Conservation (phyloP, 2,329 filamentous ascomycete genomes). For the Xylaria sp. region DNA sequence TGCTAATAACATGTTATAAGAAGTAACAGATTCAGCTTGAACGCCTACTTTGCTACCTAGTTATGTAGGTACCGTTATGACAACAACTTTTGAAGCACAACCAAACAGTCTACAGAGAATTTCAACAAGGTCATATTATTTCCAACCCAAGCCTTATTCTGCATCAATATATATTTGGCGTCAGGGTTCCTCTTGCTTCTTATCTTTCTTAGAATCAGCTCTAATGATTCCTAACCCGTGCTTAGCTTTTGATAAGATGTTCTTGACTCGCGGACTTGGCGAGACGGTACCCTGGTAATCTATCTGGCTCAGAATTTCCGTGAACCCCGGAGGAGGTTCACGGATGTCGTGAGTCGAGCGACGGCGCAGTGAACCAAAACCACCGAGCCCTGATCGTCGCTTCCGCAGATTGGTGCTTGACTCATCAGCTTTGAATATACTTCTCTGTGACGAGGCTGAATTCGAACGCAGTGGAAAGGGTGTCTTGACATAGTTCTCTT, state of each 20-base stretch:
- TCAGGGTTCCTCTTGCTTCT: conserved; percentile 40
- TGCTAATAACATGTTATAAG: not conserved
- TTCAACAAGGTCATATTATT: not conserved
- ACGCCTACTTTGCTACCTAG: not conserved
- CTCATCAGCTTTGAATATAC: conserved; percentile 19
- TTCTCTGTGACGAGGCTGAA: conserved; percentile 28
- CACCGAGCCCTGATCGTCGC: conserved; percentile 34
- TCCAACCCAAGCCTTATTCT: not conserved
- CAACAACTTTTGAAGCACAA: not conserved
- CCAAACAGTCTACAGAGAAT: not conserved
- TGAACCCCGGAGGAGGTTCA: conserved; percentile 28
- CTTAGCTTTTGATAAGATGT: conserved; percentile 43
- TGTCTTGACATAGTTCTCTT: conserved; percentile 41
- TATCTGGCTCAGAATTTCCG: conserved; percentile 31
- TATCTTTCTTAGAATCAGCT: conserved; percentile 43
- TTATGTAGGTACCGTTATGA: not conserved
- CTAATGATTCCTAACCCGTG: conserved; percentile 39
- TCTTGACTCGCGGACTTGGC: conserved; percentile 40
- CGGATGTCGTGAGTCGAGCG: conserved; percentile 23
- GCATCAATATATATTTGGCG: conserved; percentile 37
- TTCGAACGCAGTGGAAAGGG: conserved; percentile 37
- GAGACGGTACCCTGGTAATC: conserved; percentile 29
- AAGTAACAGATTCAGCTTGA: not conserved
- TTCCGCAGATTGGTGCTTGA: conserved; percentile 33
- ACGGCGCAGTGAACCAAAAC: conserved; percentile 28